Conservation (phyloP, 495 filamentous ascomycete species). For the Penicillium lagena region DNA sequence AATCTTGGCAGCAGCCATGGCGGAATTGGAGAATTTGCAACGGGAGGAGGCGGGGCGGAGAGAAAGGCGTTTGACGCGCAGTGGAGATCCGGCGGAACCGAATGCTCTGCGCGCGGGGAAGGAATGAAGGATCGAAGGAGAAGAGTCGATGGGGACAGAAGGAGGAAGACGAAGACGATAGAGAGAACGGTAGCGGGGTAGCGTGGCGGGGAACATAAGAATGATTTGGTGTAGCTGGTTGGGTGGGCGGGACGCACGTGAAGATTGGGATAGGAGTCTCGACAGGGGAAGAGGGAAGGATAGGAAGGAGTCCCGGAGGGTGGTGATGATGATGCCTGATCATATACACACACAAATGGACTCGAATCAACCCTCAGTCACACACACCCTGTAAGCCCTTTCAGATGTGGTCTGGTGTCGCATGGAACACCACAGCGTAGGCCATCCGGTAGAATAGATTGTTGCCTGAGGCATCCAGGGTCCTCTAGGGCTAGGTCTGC, state of each 20-base stretch:
- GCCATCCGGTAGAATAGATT: too few species aligned
- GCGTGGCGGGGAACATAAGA: slow-evolving; percentile 29
- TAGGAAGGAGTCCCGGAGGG: too few species aligned
- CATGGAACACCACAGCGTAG: too few species aligned
- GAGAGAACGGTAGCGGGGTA: slow-evolving; percentile 32
- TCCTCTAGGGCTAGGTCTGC: slow-evolving; percentile 20
- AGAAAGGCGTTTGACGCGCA: slow-evolving; percentile 1
- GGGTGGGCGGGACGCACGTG: too few species aligned
- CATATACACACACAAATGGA: too few species aligned
- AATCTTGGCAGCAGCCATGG: slow-evolving; percentile 84
- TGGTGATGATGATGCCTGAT: too few species aligned
- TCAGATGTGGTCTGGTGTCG: too few species aligned
- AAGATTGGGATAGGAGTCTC: too few species aligned
- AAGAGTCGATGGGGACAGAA: slow-evolving; percentile 13
- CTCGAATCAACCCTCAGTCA: too few species aligned
- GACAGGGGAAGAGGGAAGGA: too few species aligned
- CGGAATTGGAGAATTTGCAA: slow-evolving; percentile 43
- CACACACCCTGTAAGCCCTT: too few species aligned
- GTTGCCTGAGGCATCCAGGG: too few species aligned
- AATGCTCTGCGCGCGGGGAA: slow-evolving; percentile 12
- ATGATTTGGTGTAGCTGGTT: slow-evolving; percentile 15
- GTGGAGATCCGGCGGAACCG: slow-evolving; percentile 9
- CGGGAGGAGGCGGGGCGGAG: slow-evolving; percentile 8
- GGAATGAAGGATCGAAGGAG: slow-evolving; percentile 4
- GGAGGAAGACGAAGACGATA: slow-evolving; percentile 17